A percentile compares a stretch with the other conserved stretches of the same genome.
These are phyloP conservation scores for Lyophyllum decastes DNA, from an alignment of 768 basidiomycete genomes.

Conservation along the genomic window DNA sequence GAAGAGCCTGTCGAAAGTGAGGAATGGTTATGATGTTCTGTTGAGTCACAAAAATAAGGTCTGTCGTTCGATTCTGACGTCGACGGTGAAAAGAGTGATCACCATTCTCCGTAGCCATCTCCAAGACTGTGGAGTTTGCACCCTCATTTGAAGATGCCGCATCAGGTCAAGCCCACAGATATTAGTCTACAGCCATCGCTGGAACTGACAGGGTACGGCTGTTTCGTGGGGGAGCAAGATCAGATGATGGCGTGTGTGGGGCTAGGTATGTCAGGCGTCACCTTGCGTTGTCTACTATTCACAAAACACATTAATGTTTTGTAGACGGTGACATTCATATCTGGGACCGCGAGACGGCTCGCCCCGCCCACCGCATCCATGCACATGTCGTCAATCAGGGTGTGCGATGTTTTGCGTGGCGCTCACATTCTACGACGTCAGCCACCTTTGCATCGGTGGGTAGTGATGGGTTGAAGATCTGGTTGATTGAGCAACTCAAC, in stretches of 20 bases:
- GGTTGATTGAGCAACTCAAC: not conserved
- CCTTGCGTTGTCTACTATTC: not conserved
- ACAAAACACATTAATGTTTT: not conserved
- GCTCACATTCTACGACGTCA: not conserved
- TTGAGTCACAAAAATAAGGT: constrained; percentile 12
- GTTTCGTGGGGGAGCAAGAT: constrained; percentile 12
- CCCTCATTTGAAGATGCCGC: not conserved
- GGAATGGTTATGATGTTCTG: constrained; percentile 9
- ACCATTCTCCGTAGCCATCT: not conserved
- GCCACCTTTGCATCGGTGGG: constrained; percentile 5
- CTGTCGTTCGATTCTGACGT: not conserved
- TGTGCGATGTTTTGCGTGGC: constrained; percentile 13
- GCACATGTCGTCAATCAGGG: constrained; percentile 6
- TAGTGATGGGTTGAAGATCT: constrained; percentile 7
- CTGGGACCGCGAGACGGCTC: constrained; percentile 9
- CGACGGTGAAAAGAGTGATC: not conserved
- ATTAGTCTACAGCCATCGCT: not conserved
- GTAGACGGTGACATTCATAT: constrained; percentile 13
- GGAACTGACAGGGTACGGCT: not conserved
- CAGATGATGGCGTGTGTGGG: constrained; percentile 10
- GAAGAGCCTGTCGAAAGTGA: not conserved
- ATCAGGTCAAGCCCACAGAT: not conserved
- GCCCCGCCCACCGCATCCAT: not conserved
- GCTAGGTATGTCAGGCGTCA: not conserved
- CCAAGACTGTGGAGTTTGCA: constrained; percentile 11